phyloP scores from a whole-genome alignment of 176 grass and related monocot species.

The Aegilops speltoides region DNA sequence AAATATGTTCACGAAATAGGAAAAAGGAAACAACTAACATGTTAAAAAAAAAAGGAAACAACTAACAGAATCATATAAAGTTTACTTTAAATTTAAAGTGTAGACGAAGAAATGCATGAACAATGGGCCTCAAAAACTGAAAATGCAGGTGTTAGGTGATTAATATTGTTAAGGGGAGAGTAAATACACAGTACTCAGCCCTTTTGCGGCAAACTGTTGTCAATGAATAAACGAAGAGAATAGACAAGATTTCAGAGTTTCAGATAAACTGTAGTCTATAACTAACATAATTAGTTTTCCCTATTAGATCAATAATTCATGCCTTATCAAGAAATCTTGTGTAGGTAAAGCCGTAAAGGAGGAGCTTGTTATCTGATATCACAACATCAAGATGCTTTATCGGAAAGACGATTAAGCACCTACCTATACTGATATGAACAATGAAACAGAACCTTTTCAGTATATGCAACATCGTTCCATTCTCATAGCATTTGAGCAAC shows the following conservation, averaged over 20 bases:
- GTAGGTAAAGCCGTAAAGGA: constrained; percentile 14
- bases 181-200: neutral
- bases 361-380: neutral
- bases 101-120: neutral
- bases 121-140: neutral
- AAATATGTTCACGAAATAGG: neutral
- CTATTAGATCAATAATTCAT: neutral
- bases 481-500: neutral
- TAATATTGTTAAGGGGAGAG: constrained; percentile 14
- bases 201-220: neutral
- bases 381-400: constrained; percentile 1
- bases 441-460: neutral
- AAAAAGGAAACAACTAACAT: neutral
- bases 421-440: neutral
- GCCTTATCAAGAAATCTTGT: neutral
- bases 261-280: neutral
- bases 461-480: neutral
- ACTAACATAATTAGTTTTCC: neutral
- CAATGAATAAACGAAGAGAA: constrained; percentile 15
- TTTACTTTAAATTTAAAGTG: neutral
- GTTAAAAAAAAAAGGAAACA: neutral
- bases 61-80: constrained; percentile 7
- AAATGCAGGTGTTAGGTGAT: neutral
- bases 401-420: neutral
- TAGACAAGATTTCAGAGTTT: neutral